Percentiles rank a stretch among this genome's conserved stretches.
Evolutionary conservation across 164 flowering plant species (phyloP).

Genomic region (Vitis cinerea): DNA sequence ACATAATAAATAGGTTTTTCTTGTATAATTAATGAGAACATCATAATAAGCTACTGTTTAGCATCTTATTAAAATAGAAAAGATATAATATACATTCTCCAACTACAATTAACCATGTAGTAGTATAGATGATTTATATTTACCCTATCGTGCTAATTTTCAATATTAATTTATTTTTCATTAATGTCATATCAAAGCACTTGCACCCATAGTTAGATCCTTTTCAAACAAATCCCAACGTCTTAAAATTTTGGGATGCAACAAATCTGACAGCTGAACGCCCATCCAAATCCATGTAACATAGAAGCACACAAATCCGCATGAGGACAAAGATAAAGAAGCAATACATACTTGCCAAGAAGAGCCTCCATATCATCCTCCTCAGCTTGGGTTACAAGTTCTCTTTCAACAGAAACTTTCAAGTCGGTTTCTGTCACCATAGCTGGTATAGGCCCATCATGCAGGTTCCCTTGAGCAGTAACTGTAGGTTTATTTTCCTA

Average conservation of each 20-base stretch:
- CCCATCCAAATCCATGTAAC: not conserved
- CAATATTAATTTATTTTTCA: no score
- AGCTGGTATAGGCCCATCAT: constrained; percentile 60
- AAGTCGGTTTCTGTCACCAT: constrained; percentile 58
- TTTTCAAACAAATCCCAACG: not conserved
- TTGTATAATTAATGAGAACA: no score
- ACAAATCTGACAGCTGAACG: not conserved
- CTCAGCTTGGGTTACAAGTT: constrained; percentile 88
- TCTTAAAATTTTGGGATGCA: no score
- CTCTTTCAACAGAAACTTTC: constrained; percentile 88
- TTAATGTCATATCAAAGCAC: no score
- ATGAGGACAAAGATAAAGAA: constrained; percentile 2
- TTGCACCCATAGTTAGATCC: no score
- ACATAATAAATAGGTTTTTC: no score
- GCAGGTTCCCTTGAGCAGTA: constrained; percentile 40
- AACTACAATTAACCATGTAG: no score
- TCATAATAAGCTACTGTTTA: no score
- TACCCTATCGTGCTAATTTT: no score
- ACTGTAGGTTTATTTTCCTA: constrained; percentile 80
- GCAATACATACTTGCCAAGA: constrained; percentile 71
- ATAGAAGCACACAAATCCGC: not conserved
- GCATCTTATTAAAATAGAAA: no score
- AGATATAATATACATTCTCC: no score
- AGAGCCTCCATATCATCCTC: constrained; percentile 98
- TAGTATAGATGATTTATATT: no score